Conservation (phyloP, 768 basidiomycete species). For the Filobasidium wieringae region DNA sequence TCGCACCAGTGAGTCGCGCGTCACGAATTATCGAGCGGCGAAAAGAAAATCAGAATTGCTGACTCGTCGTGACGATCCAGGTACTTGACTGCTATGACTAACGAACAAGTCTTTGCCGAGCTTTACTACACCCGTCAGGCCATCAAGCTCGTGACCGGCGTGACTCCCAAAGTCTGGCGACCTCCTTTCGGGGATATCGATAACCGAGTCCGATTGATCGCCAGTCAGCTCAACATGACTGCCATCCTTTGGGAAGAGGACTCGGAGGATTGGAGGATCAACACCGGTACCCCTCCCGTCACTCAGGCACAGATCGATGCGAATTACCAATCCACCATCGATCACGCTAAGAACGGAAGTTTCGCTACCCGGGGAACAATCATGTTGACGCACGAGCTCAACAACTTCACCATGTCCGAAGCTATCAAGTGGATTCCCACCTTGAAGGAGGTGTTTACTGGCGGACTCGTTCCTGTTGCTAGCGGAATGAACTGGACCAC, state of each 20-base stretch:
- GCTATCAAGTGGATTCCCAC: conserved; percentile 20
- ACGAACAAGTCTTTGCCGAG: conserved; percentile 35
- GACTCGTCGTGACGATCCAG: neutral
- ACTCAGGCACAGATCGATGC: conserved; percentile 24
- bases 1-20: conserved; percentile 23
- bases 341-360: conserved; percentile 24
- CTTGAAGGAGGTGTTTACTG: conserved; percentile 27
- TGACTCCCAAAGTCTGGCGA: conserved; percentile 26
- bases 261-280: conserved; percentile 33
- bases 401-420: conserved; percentile 37
- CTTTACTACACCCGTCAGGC: conserved; percentile 30
- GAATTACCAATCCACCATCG: conserved; percentile 32
- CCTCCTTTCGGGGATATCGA: conserved; percentile 38
- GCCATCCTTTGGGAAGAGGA: conserved; percentile 33
- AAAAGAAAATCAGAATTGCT: no score
- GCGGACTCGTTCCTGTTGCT: conserved; percentile 30
- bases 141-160: conserved; percentile 30
- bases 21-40: neutral
- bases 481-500: conserved; percentile 30
- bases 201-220: conserved; percentile 34
- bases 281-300: conserved; percentile 18
- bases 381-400: conserved; percentile 37
- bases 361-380: conserved; percentile 30
- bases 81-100: conserved; percentile 56
- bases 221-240: conserved; percentile 26